phyloP scores from a whole-genome alignment of 805 yeast genomes.

The Zygotorulaspora sp. region DNA sequence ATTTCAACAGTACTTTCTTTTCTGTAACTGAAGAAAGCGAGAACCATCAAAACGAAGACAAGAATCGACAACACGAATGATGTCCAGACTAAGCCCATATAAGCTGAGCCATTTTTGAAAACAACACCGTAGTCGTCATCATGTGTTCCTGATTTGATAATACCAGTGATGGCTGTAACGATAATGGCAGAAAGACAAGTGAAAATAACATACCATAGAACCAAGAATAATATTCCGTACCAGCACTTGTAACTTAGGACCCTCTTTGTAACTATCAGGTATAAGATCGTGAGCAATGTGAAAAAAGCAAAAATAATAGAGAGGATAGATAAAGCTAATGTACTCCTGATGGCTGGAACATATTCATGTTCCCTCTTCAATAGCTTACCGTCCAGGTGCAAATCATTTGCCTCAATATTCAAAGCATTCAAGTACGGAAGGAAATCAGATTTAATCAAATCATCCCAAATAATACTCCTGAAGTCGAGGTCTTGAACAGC shows the following conservation, averaged over 20 bases:
- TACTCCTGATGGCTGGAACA: slow-evolving; percentile 33
- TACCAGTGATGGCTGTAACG: slow-evolving; percentile 26
- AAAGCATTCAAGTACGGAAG: slow-evolving; percentile 31
- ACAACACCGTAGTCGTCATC: slow-evolving; percentile 31
- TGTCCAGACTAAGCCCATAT: slow-evolving; percentile 32
- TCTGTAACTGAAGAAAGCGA: not conserved
- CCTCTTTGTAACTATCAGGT: slow-evolving; percentile 9
- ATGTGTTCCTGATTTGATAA: slow-evolving; percentile 33
- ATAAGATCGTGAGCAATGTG: slow-evolving; percentile 15
- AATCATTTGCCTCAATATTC: slow-evolving; percentile 24
- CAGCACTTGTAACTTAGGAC: slow-evolving; percentile 14
- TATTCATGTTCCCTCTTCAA: slow-evolving; percentile 30
- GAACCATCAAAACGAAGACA: slow-evolving; percentile 11
- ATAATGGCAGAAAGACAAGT: slow-evolving; percentile 31
- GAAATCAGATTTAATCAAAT: slow-evolving; percentile 29
- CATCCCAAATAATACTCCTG: slow-evolving; percentile 31
- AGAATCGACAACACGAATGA: slow-evolving; percentile 27
- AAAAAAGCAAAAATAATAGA: slow-evolving; percentile 26
- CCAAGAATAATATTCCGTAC: slow-evolving; percentile 17
- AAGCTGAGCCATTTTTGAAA: slow-evolving; percentile 24
- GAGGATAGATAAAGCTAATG: slow-evolving; percentile 29
- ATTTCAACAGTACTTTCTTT: not conserved
- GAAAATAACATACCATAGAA: slow-evolving; percentile 20
- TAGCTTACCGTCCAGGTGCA: slow-evolving; percentile 31
- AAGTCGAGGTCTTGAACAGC: slow-evolving; percentile 35